phyloP scores from a whole-genome alignment of 2,329 filamentous ascomycete genomes.

The Ramularia endophylla region DNA sequence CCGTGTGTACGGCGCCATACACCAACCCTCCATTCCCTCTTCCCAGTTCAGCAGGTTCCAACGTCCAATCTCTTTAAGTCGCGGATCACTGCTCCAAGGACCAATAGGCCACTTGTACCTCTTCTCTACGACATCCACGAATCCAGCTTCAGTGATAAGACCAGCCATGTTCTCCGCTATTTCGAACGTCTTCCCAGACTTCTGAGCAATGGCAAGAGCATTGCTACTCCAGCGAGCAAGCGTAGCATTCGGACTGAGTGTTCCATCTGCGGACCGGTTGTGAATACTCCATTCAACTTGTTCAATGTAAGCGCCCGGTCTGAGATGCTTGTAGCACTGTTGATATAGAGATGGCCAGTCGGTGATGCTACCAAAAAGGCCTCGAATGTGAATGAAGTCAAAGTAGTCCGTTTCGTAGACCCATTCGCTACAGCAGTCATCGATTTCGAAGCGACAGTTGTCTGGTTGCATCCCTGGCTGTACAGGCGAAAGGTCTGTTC shows the following conservation, averaged over 20 bases:
- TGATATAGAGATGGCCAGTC: constrained; percentile 37
- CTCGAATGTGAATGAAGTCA: constrained; percentile 39
- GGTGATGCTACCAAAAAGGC: constrained; percentile 36
- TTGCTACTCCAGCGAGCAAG: constrained; percentile 24
- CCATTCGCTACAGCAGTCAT: constrained; percentile 38
- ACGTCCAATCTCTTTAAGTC: constrained; percentile 35
- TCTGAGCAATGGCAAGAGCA: constrained; percentile 17
- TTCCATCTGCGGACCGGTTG: constrained; percentile 25
- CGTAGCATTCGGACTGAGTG: constrained; percentile 19
- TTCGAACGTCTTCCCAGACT: constrained; percentile 26
- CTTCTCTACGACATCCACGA: constrained; percentile 40
- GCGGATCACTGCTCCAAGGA: constrained; percentile 35
- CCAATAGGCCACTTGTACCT: constrained; percentile 39
- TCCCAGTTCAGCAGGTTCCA: constrained; percentile 36
- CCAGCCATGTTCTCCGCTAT: constrained; percentile 26
- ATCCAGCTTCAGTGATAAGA: constrained; percentile 35
- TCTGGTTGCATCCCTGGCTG: constrained; percentile 27
- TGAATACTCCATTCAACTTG: constrained; percentile 35
- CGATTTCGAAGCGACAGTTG: constrained; percentile 42
- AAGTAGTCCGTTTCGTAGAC: constrained; percentile 35
- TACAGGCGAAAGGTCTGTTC: constrained; percentile 34
- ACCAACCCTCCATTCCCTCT: constrained; percentile 38
- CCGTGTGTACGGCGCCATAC: constrained; percentile 36
- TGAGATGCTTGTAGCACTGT: constrained; percentile 33
- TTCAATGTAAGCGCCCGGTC: constrained; percentile 40